phyloP scores from a whole-genome alignment of 116 monocot genomes.

The Trichopus zeylanicus region DNA sequence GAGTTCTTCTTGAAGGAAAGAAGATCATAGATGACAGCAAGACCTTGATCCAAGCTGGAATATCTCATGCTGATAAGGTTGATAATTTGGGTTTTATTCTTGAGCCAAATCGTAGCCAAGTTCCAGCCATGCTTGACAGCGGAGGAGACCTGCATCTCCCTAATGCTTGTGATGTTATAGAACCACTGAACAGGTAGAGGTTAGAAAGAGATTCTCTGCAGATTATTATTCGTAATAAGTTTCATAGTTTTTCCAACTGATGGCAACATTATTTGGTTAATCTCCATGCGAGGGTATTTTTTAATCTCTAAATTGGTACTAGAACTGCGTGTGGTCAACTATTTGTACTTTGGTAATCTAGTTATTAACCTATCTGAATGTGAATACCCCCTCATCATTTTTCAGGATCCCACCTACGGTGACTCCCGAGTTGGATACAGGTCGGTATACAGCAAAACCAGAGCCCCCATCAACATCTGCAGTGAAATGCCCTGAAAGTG shows the following conservation, averaged over 20 bases:
- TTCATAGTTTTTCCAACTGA: background rate
- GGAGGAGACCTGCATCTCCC: conserved; percentile 9
- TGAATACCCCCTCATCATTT: background rate
- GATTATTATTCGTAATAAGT: background rate
- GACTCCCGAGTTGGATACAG: conserved; percentile 1
- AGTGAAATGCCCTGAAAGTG: conserved; percentile 14
- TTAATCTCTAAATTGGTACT: background rate
- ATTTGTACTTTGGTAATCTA: no score
- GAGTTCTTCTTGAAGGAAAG: conserved; percentile 44
- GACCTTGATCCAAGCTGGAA: conserved; percentile 40
- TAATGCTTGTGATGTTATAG: conserved; percentile 10
- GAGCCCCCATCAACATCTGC: conserved; percentile 3
- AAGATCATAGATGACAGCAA: conserved; percentile 41
- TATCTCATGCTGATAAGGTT: conserved; percentile 20
- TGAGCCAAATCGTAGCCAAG: conserved; percentile 20
- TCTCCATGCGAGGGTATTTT: no score
- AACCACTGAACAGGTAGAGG: conserved; percentile 17
- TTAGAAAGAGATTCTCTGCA: background rate
- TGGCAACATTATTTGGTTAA: no score
- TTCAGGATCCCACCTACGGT: conserved; percentile 12
- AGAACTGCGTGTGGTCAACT: no score
- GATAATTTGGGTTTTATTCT: conserved; percentile 36
- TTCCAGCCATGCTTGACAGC: conserved; percentile 7
- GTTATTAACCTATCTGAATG: no score
- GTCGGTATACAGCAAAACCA: background rate